Evolutionary conservation across 2,329 filamentous ascomycete genomes (phyloP).

Genomic region (Lasiodiplodia sp.): DNA sequence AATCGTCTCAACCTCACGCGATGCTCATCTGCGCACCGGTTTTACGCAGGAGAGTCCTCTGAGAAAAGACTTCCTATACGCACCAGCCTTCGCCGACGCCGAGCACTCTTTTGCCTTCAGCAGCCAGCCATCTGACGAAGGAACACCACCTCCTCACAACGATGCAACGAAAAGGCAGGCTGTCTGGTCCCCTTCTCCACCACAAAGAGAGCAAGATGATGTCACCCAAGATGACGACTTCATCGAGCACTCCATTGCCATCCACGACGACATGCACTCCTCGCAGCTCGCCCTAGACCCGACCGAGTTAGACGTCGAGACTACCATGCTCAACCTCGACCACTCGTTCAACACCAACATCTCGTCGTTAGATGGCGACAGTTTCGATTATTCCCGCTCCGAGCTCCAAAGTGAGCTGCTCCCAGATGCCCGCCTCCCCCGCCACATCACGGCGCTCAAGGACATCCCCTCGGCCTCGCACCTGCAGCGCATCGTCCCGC

Average conservation of each 20-base stretch:
- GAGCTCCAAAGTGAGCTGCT: not conserved
- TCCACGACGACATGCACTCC: slow-evolving; percentile 71
- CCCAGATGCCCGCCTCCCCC: slow-evolving; percentile 42
- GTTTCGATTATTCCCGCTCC: slow-evolving; percentile 40
- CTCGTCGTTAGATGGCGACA: slow-evolving; percentile 44
- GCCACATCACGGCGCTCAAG: slow-evolving; percentile 67
- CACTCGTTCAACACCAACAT: slow-evolving; percentile 39
- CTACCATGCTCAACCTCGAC: slow-evolving; percentile 23
- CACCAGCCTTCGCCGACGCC: not conserved
- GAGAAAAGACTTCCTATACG: slow-evolving; percentile 3
- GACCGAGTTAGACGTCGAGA: not conserved
- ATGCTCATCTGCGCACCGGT: slow-evolving; percentile 8
- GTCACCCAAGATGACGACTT: slow-evolving; percentile 54
- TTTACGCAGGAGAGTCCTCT: slow-evolving; percentile 20
- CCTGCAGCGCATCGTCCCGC: slow-evolving; percentile 72
- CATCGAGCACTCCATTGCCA: slow-evolving; percentile 77
- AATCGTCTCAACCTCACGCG: not conserved
- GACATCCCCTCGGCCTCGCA: slow-evolving; percentile 73
- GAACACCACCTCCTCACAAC: not conserved
- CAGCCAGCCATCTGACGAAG: not conserved
- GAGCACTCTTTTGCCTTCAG: not conserved
- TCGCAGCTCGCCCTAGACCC: slow-evolving; percentile 57
- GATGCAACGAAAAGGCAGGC: no score
- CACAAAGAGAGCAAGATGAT: not conserved
- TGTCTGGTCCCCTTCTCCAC: not conserved